Percentiles rank a stretch among this genome's conserved stretches.
Conservation (phyloP, 768 basidiomycete genomes). For the Candolleomyces efflorescens region DNA sequence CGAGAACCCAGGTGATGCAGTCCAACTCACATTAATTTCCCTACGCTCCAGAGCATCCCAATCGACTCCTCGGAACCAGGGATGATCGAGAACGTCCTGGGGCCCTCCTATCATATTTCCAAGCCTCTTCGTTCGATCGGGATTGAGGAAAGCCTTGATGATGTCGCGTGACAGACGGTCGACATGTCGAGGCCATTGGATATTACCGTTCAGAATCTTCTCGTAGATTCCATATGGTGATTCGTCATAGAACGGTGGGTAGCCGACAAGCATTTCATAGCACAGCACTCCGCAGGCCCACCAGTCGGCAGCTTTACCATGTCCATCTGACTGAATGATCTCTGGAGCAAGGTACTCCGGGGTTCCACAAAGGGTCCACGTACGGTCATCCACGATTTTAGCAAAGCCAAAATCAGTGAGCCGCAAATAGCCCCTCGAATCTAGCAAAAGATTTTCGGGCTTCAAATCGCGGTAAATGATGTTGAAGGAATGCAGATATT, state of each 20-base stretch:
- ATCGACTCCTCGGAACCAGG: conserved; percentile 95
- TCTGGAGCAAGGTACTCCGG: conserved; percentile 98
- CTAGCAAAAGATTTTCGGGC: conserved; percentile 96
- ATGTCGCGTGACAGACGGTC: conserved; percentile 88
- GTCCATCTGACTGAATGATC: conserved; percentile 96
- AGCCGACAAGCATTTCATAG: conserved; percentile 99
- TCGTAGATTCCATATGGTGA: conserved; percentile 98
- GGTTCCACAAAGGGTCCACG: conserved; percentile 95
- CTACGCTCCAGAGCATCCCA: conserved; percentile 85
- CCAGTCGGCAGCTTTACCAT: conserved; percentile 98
- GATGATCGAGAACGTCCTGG: conserved; percentile 85
- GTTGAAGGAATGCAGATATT: conserved; percentile 92
- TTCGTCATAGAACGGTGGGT: conserved; percentile 97
- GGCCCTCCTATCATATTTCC: conserved; percentile 93
- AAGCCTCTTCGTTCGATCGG: conserved; percentile 86
- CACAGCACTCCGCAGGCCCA: conserved; percentile 98
- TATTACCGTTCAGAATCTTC: conserved; percentile 85
- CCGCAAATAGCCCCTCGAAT: conserved; percentile 88
- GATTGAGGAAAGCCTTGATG: conserved; percentile 83
- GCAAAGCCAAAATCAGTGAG: conserved; percentile 99
- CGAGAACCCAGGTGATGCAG: too few species aligned
- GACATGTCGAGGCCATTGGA: conserved; percentile 89
- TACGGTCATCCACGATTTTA: conserved; percentile 95
- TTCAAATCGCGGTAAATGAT: conserved; percentile 99
- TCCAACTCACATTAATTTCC: conserved; percentile 68